Evolutionary conservation across 1,284 basidiomycete genomes (phyloP).

Genomic region (Ceratobasidium papillatum): DNA sequence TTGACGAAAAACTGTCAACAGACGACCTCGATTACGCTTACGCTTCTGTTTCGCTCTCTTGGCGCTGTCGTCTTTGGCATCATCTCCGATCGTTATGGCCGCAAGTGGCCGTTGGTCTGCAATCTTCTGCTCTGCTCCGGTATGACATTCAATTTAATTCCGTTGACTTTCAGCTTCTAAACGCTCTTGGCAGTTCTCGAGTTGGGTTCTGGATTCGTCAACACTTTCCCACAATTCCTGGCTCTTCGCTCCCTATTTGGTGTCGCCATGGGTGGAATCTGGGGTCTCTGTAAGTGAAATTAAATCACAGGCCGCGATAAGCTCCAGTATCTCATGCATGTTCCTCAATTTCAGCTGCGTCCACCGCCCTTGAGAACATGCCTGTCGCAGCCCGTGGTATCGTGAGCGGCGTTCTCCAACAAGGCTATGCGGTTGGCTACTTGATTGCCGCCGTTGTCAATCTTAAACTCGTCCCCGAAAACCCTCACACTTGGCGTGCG

Average conservation of each 20-base stretch:
- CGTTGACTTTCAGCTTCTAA: slow-evolving; percentile 23
- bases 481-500: slow-evolving; percentile 63
- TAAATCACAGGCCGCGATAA: background rate
- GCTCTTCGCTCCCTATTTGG: slow-evolving; percentile 81
- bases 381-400: slow-evolving; percentile 88
- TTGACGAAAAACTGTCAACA: background rate
- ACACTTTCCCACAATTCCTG: slow-evolving; percentile 73
- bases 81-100: slow-evolving; percentile 84
- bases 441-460: slow-evolving; percentile 74
- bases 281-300: slow-evolving; percentile 50
- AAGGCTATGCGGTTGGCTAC: slow-evolving; percentile 77
- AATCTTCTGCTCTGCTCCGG: slow-evolving; percentile 78
- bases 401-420: slow-evolving; percentile 83
- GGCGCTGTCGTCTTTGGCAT: slow-evolving; percentile 81
- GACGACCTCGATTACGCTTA: slow-evolving; percentile 79
- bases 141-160: slow-evolving; percentile 57
- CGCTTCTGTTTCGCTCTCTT: slow-evolving; percentile 86
- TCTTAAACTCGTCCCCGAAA: slow-evolving; percentile 69
- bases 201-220: slow-evolving; percentile 68
- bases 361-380: slow-evolving; percentile 88
- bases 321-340: background rate
- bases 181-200: slow-evolving; percentile 51
- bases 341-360: slow-evolving; percentile 57
- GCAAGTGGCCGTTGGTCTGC: slow-evolving; percentile 89
- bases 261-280: slow-evolving; percentile 78